Percentiles rank a stretch among this genome's conserved stretches.
Evolutionary conservation across 768 basidiomycete genomes (phyloP).

Genomic region (Pleurotus tuber-regium): DNA sequence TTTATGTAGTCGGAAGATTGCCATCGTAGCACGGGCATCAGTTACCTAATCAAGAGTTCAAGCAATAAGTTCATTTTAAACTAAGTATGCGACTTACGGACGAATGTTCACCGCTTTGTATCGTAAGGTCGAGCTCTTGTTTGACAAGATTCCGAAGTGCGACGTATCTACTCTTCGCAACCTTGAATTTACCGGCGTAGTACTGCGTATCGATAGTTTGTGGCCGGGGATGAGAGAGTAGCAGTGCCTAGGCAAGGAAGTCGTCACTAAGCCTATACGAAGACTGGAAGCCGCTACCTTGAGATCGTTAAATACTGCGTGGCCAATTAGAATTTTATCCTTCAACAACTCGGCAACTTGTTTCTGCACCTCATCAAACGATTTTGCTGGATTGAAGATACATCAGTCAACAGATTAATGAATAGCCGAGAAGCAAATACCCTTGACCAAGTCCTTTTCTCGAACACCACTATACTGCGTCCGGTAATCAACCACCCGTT

Average conservation of each 20-base stretch:
- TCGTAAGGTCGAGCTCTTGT: slow-evolving; percentile 74
- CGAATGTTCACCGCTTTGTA: slow-evolving; percentile 88
- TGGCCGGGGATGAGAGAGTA: slow-evolving; percentile 67
- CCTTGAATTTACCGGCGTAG: slow-evolving; percentile 55
- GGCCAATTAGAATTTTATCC: slow-evolving; percentile 82
- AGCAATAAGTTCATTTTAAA: no score
- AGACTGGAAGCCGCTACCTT: slow-evolving; percentile 51
- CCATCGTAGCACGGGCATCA: slow-evolving; percentile 95
- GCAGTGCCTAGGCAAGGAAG: slow-evolving; percentile 48
- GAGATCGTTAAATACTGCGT: slow-evolving; percentile 89
- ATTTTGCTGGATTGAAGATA: slow-evolving; percentile 48
- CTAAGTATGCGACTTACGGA: slow-evolving; percentile 75
- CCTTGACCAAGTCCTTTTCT: slow-evolving; percentile 66
- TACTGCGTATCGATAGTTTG: slow-evolving; percentile 70
- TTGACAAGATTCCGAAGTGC: slow-evolving; percentile 79
- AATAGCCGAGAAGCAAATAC: slow-evolving; percentile 36
- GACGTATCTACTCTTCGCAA: slow-evolving; percentile 61
- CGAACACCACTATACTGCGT: slow-evolving; percentile 89
- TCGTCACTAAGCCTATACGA: not conserved
- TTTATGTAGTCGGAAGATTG: slow-evolving; percentile 80
- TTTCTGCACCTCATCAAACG: slow-evolving; percentile 79
- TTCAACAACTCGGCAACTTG: slow-evolving; percentile 73
- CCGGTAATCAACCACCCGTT: slow-evolving; percentile 89
- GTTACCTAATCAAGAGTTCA: slow-evolving; percentile 71
- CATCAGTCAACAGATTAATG: not conserved